Conservation (phyloP, 2,329 filamentous ascomycete species). For the Myrmaecium sp. region DNA sequence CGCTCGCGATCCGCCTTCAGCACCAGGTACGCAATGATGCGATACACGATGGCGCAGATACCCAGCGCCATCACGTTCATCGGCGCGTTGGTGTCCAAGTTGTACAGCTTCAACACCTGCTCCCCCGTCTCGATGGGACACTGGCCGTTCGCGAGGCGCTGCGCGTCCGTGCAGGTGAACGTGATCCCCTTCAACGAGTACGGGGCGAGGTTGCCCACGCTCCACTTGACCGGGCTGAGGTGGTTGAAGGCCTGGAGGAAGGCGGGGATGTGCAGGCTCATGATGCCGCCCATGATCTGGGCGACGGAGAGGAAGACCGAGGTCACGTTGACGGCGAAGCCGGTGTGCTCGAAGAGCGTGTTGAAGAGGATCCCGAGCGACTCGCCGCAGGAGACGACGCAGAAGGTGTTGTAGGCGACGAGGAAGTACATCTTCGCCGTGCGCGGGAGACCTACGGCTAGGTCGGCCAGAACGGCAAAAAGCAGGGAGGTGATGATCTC, state of each 20-base stretch:
- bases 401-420: slow-evolving; percentile 51
- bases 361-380: slow-evolving; percentile 67
- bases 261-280: slow-evolving; percentile 51
- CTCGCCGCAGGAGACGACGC: slow-evolving; percentile 58
- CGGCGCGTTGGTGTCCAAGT: slow-evolving; percentile 43
- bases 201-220: slow-evolving; percentile 47
- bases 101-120: slow-evolving; percentile 51
- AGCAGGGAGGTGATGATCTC: slow-evolving; percentile 48
- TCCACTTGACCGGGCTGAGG: slow-evolving; percentile 54
- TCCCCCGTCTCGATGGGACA: slow-evolving; percentile 51
- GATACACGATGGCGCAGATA: slow-evolving; percentile 46
- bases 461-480: slow-evolving; percentile 45
- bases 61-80: slow-evolving; percentile 47
- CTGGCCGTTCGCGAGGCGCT: slow-evolving; percentile 40
- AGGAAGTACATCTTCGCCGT: slow-evolving; percentile 51
- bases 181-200: slow-evolving; percentile 43
- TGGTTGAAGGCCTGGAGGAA: slow-evolving; percentile 55
- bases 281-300: slow-evolving; percentile 52
- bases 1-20: slow-evolving; percentile 37
- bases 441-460: slow-evolving; percentile 48
- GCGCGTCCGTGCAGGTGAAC: slow-evolving; percentile 46
- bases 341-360: slow-evolving; percentile 56
- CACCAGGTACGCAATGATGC: slow-evolving; percentile 44
- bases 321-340: slow-evolving; percentile 60
- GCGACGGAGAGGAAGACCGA: slow-evolving; percentile 53